These are phyloP conservation scores for Aurantiochytrium sp. DNA, from an alignment of 108 stramenopile genomes.

Conservation along the genomic window DNA sequence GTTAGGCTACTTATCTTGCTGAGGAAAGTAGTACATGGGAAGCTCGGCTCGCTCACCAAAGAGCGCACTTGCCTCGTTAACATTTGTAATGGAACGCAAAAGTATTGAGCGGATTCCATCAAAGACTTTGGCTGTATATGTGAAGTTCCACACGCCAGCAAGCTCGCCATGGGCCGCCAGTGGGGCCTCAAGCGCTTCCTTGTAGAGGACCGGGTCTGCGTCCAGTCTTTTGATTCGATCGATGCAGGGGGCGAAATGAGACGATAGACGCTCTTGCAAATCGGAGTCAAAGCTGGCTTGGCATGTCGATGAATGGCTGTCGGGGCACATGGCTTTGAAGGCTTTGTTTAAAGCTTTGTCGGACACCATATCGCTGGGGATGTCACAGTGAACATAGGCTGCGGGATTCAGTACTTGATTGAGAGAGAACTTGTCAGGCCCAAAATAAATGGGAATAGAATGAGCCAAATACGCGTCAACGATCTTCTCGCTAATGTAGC, in stretches of 20 bases:
- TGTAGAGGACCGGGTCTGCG: not conserved
- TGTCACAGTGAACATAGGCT: not conserved
- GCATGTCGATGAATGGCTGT: not conserved
- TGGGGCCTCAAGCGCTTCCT: not conserved
- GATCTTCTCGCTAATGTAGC: conserved; percentile 6
- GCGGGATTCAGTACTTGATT: not conserved
- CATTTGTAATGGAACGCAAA: not conserved
- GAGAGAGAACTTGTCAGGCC: not conserved
- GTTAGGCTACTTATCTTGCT: no score
- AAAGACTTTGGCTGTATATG: not conserved
- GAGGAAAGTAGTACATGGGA: not conserved
- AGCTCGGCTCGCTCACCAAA: not conserved
- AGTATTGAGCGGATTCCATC: not conserved
- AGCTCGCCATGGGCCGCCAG: not conserved
- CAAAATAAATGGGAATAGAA: not conserved
- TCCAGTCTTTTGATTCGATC: not conserved
- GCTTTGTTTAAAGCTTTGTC: not conserved
- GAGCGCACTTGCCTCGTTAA: not conserved
- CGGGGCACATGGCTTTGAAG: not conserved
- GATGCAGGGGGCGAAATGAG: not conserved
- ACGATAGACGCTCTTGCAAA: not conserved
- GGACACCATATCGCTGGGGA: not conserved
- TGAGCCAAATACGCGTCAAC: not conserved
- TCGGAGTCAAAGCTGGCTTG: not conserved
- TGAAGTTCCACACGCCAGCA: not conserved